phyloP scores from a whole-genome alignment of 139 green algal species.

The Desmodesmus armatus region DNA sequence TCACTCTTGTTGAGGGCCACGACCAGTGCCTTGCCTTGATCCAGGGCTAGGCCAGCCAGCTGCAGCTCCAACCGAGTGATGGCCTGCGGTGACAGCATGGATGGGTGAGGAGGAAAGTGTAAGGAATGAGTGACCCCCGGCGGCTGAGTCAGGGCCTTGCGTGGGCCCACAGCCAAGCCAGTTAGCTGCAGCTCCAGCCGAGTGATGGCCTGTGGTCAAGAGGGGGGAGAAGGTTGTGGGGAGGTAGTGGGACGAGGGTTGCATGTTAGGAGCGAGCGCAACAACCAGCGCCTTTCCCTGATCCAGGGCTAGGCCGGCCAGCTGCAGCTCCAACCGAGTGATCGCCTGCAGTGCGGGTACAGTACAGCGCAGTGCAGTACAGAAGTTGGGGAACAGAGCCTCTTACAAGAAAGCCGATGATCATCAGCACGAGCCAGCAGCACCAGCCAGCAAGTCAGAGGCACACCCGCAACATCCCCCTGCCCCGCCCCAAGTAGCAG shows the following conservation, averaged over 20 bases:
- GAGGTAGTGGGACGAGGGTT: no score
- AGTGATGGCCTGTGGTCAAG: conserved; percentile 58
- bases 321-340: conserved; percentile 68
- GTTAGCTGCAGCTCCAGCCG: conserved; percentile 76
- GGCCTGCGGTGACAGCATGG: conserved; percentile 18
- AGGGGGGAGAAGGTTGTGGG: no score
- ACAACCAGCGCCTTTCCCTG: conserved; percentile 83
- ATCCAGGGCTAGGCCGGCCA: conserved; percentile 63
- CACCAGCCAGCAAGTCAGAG: no score
- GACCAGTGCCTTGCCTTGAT: conserved; percentile 78
- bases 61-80: conserved; percentile 73
- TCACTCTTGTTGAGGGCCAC: conserved; percentile 89
- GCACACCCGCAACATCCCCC: no score
- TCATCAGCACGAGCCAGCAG: no score
- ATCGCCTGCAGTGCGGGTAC: no score
- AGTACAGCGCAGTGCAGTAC: no score
- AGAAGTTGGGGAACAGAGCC: no score
- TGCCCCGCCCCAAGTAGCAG: no score
- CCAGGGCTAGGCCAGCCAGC: conserved; percentile 64
- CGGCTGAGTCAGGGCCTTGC: conserved; percentile 66
- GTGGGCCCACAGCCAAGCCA: conserved; percentile 62
- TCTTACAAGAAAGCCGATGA: no score
- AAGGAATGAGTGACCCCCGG: neutral
- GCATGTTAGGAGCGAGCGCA: conserved; percentile 49
- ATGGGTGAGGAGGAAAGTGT: neutral